Evolutionary conservation across 768 basidiomycete genomes (phyloP), one percentile per base, ranked within the genome.

Genomic region (Hebeloma cylindrosporum): DNA sequence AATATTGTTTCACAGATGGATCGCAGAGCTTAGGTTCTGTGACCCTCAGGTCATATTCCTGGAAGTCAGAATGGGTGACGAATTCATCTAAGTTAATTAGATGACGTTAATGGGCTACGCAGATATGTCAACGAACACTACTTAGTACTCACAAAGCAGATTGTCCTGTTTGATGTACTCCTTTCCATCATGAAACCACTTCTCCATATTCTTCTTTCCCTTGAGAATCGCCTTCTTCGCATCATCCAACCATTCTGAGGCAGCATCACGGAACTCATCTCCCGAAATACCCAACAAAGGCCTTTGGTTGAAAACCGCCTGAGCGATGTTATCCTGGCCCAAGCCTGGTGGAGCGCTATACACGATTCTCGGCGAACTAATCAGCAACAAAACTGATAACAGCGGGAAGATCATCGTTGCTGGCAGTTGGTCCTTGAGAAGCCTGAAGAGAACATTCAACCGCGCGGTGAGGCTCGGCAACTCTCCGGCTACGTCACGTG

Each of bases 11-110:
- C 29, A 92, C 88, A n/a, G 75, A 65, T 0, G 83, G 61, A 52
- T 95, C 93, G 54, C 93, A 94, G 5, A 94, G 66, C 23, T 75
- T 71, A 7, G 91, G 85, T 52, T 82, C 75, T 0, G 78, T 81
- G 9, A 88, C 56, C 48, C 86, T 72, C 11, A 90, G 70, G 46
- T 75, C 69, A 61, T 88, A 73, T 9, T 64, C 48, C 37, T 65
- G 52, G 28, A 82, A 74, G 11, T 69, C 65, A 7, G 77, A 64
- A 50, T 81, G 80, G 3, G 73, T 74, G 14, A 86, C 70, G 14
- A 84, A 72, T 60, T 88, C 85, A 57, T 86, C 86, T 83, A 50
- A 3, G 31, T 27, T 22, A 29, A 47, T 23, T 20, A 28, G 27
- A n/a, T 28, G 16, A 14, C 13, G 22, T 9, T n/a, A 16, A 28